Percentiles rank a stretch among this genome's conserved stretches.
These are phyloP conservation scores for Cyamopsis tetragonoloba DNA, from an alignment of 306 rosid genomes.

Conservation along the genomic window DNA sequence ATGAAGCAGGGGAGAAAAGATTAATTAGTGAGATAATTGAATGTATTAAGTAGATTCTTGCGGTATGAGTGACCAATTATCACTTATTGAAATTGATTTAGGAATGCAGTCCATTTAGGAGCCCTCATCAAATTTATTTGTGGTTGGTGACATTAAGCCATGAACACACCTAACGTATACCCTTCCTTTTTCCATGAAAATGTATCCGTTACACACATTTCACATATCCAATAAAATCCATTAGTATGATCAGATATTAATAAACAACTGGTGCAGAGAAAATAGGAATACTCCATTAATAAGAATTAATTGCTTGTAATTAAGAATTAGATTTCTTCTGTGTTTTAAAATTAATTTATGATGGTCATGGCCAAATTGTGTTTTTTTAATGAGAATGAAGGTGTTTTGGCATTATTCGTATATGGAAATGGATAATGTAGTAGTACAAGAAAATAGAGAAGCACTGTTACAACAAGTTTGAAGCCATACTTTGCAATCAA, in stretches of 20 bases:
- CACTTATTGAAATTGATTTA: neutral
- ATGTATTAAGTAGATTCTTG: neutral
- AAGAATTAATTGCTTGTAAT: no score
- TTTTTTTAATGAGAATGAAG: no score
- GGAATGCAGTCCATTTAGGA: conserved; percentile 23
- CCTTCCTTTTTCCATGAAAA: conserved; percentile 14
- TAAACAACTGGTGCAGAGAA: no score
- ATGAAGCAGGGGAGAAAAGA: neutral
- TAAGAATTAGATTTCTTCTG: no score
- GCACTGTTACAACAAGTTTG: neutral
- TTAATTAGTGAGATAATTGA: neutral
- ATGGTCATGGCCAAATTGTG: no score
- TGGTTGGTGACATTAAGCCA: conserved; percentile 27
- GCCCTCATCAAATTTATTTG: conserved; percentile 31
- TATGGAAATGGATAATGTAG: neutral
- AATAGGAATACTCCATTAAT: no score
- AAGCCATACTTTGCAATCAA: neutral
- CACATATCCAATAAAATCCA: no score
- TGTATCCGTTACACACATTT: no score
- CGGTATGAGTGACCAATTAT: neutral
- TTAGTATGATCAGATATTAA: no score
- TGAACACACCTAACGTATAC: neutral
- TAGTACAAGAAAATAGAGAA: neutral
- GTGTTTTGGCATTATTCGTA: no score
- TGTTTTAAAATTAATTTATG: no score